Conservation (phyloP, 176 grass and related monocot species). For the Urochloa ruziziensis region DNA sequence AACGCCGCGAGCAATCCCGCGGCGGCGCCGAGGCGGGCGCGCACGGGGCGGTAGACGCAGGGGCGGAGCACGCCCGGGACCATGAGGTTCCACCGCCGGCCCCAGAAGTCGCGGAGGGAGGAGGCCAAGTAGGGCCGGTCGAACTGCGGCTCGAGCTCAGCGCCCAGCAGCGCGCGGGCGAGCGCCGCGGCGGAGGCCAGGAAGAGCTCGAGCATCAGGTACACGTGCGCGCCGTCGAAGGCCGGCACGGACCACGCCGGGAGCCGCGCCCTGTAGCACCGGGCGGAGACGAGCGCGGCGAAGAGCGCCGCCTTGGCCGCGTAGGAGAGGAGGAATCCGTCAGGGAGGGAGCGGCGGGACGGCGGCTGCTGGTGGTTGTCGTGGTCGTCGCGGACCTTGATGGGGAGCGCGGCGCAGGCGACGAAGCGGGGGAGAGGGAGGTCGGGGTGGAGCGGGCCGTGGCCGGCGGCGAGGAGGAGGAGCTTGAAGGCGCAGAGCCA, state of each 20-base stretch:
- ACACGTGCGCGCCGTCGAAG: constrained; percentile 57
- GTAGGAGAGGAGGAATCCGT: constrained; percentile 8
- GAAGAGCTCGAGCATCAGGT: constrained; percentile 62
- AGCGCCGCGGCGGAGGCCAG: constrained; percentile 41
- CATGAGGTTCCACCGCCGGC: constrained; percentile 74
- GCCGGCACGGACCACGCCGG: constrained; percentile 25
- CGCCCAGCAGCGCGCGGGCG: constrained; percentile 37
- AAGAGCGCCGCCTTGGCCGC: constrained; percentile 49
- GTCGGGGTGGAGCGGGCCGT: constrained; percentile 42
- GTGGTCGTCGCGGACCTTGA: constrained; percentile 36
- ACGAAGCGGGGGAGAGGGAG: constrained; percentile 50
- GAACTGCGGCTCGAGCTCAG: constrained; percentile 71
- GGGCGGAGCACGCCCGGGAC: constrained; percentile 69
- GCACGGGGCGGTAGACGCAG: constrained; percentile 55
- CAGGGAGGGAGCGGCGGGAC: background rate
- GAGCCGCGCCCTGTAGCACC: constrained; percentile 21
- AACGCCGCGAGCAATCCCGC: constrained; percentile 56
- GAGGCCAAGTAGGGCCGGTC: constrained; percentile 52
- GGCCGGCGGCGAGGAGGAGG: constrained; percentile 52
- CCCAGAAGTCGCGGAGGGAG: constrained; percentile 68
- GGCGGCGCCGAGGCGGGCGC: constrained; percentile 36
- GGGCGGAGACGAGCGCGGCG: constrained; percentile 39
- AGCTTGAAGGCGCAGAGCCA: constrained; percentile 76
- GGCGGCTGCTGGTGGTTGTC: background rate
- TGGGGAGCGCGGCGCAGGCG: constrained; percentile 49